These are phyloP conservation scores for Tulasnella calospora DNA, from an alignment of 768 basidiomycete species.

Conservation along the genomic window DNA sequence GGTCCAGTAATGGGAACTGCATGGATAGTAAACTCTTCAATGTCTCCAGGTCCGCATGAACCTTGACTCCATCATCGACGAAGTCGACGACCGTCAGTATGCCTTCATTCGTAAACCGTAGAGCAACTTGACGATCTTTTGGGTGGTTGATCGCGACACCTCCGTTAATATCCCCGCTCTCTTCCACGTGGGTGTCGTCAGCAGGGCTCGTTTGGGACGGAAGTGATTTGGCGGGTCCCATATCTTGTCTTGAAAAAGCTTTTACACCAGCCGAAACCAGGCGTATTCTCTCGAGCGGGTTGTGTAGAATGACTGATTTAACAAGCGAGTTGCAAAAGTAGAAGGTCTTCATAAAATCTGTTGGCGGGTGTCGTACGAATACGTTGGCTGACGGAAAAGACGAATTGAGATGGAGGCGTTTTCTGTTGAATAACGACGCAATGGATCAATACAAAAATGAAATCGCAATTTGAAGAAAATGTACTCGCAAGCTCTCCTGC, in stretches of 20 bases:
- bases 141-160: not conserved
- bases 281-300: slow-evolving; percentile 78
- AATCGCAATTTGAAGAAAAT: too few relatives aligned
- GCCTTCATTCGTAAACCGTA: slow-evolving; percentile 79
- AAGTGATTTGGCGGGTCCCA: slow-evolving; percentile 43
- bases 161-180: not conserved
- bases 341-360: slow-evolving; percentile 55
- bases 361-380: slow-evolving; percentile 75
- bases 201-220: slow-evolving; percentile 36
- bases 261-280: slow-evolving; percentile 93
- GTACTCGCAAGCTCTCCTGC: slow-evolving; percentile 62
- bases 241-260: slow-evolving; percentile 85
- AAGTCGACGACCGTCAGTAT: slow-evolving; percentile 80
- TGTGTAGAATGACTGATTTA: slow-evolving; percentile 70
- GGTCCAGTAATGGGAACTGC: slow-evolving; percentile 73
- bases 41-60: slow-evolving; percentile 52
- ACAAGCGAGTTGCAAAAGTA: slow-evolving; percentile 86
- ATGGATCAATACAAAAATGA: not conserved
- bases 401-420: slow-evolving; percentile 62
- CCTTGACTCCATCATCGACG: slow-evolving; percentile 57
- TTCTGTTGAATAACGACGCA: slow-evolving; percentile 43
- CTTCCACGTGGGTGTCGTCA: slow-evolving; percentile 35
- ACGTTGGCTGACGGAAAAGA: slow-evolving; percentile 71
- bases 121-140: slow-evolving; percentile 49
- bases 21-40: slow-evolving; percentile 64